Evolutionary conservation across 768 basidiomycete genomes (phyloP).

Genomic region (Suillus alpinus): DNA sequence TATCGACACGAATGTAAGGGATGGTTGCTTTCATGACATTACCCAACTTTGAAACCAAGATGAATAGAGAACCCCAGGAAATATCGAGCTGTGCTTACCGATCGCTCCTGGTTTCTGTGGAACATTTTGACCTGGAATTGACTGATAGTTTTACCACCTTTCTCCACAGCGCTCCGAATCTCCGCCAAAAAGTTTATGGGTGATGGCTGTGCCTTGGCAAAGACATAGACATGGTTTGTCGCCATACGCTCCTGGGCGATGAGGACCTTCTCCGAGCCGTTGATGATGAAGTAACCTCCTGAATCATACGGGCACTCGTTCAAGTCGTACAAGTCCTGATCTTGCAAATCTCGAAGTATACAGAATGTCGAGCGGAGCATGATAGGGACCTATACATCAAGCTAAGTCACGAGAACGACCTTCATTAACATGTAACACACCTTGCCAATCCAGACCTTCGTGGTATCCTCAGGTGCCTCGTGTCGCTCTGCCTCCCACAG

Average conservation of each 20-base stretch:
- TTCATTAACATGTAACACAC: slow-evolving; percentile 38
- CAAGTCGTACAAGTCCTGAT: slow-evolving; percentile 81
- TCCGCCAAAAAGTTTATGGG: slow-evolving; percentile 95
- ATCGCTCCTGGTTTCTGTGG: slow-evolving; percentile 83
- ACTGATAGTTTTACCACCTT: slow-evolving; percentile 96
- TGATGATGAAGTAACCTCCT: slow-evolving; percentile 99
- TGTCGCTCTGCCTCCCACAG: slow-evolving; percentile 74
- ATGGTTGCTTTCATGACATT: slow-evolving; percentile 97
- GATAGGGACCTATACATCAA: slow-evolving; percentile 75
- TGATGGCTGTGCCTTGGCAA: slow-evolving; percentile 95
- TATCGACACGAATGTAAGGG: slow-evolving; percentile 97
- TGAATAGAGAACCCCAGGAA: slow-evolving; percentile 7
- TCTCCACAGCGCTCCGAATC: slow-evolving; percentile 96
- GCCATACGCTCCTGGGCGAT: slow-evolving; percentile 99
- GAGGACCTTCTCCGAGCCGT: slow-evolving; percentile 99
- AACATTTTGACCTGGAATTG: slow-evolving; percentile 99
- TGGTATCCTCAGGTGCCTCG: slow-evolving; percentile 57
- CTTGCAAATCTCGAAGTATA: slow-evolving; percentile 76
- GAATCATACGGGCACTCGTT: slow-evolving; percentile 99
- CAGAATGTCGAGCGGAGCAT: slow-evolving; percentile 97
- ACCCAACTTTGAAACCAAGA: slow-evolving; percentile 51
- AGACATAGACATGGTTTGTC: slow-evolving; percentile 98
- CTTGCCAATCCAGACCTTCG: slow-evolving; percentile 95
- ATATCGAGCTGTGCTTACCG: slow-evolving; percentile 48
- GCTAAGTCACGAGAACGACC: slow-evolving; percentile 13